Evolutionary conservation across 2,329 filamentous ascomycete genomes (phyloP), one percentile per base, ranked within the genome.

Genomic region (Ilyonectria robusta): DNA sequence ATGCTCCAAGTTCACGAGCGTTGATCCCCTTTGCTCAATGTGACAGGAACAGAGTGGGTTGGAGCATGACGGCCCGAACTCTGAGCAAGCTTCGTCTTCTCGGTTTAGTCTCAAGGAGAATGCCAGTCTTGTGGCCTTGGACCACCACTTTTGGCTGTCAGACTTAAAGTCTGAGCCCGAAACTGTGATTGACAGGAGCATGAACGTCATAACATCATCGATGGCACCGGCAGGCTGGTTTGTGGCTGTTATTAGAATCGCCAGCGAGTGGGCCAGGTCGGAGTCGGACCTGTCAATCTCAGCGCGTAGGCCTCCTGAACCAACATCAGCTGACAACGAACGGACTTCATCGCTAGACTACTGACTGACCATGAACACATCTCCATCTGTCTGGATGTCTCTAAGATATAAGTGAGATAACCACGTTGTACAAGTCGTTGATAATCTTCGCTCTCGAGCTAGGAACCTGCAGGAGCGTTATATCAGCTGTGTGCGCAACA

Each of bases 91-190:
- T 35, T 40, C 44, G 35, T 59, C 56, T 15, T 59, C 56, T 29
- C 79, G 76, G 59, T 81, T 80, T 13, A 83, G 76, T 5, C 79
- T 78, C 31, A 84, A 72, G 1, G 79, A 78, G 17, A 78, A 74
- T 15, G 81, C 81, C 29, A 86, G 72, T 13, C 80, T 70, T 0
- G 80, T 72, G 1, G 83, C 80, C 68, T 84, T 84, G 64, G 79
- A 81, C 82, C 82, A 84, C 84, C 84, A 86, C 64, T 81, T 83
- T 59, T 83, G 77, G 65, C 80, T 82, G 66, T 86, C 85, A 4
- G 81, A 80, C 70, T 86, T 86, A 78, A 84, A 85, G 56, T 85
- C 83, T 11, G 83, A 80, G 0, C 82, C 84, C 0, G 84, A 86
- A 4, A 85, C 81, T 1, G 82, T 82, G 33, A 85, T 82, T 13